These are phyloP conservation scores for Sclerotinia nivalis DNA, from an alignment of 2,329 filamentous ascomycete species.

Conservation along the genomic window DNA sequence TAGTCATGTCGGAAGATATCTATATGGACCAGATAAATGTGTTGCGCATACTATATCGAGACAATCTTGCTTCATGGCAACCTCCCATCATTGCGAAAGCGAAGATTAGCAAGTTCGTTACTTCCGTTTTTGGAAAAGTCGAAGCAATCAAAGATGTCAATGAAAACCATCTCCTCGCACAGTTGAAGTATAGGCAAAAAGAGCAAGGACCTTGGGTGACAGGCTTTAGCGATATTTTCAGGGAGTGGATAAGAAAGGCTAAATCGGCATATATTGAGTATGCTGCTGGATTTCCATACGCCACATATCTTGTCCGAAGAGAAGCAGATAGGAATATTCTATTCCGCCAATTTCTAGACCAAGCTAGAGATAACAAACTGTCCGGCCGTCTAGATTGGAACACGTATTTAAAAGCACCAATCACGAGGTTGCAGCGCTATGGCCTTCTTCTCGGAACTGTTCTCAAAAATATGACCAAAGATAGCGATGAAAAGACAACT, in stretches of 20 bases:
- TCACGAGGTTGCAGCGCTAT: constrained; percentile 90
- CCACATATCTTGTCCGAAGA: constrained; percentile 78
- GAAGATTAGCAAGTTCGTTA: constrained; percentile 75
- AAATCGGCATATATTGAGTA: constrained; percentile 88
- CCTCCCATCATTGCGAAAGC: constrained; percentile 80
- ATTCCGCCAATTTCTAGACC: constrained; percentile 83
- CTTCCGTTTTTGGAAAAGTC: constrained; percentile 85
- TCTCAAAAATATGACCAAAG: constrained; percentile 76
- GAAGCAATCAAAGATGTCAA: constrained; percentile 88
- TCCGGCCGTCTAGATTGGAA: constrained; percentile 89
- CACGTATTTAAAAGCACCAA: constrained; percentile 89
- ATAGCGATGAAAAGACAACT: constrained; percentile 88
- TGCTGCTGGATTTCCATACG: constrained; percentile 81
- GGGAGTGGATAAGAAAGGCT: constrained; percentile 97
- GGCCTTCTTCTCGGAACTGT: constrained; percentile 80
- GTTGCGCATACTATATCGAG: constrained; percentile 79
- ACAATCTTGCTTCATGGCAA: constrained; percentile 70
- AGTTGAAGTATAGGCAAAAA: constrained; percentile 94
- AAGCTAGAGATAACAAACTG: constrained; percentile 73
- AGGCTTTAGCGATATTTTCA: constrained; percentile 95
- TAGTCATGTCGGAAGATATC: constrained; percentile 87
- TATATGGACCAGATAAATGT: constrained; percentile 91
- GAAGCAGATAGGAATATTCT: constrained; percentile 82
- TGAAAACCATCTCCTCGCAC: constrained; percentile 86
- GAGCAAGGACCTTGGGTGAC: constrained; percentile 94